These are phyloP conservation scores for Pilaira anomala DNA, from an alignment of 192 early-diverging fungal genomes.

Conservation along the genomic window DNA sequence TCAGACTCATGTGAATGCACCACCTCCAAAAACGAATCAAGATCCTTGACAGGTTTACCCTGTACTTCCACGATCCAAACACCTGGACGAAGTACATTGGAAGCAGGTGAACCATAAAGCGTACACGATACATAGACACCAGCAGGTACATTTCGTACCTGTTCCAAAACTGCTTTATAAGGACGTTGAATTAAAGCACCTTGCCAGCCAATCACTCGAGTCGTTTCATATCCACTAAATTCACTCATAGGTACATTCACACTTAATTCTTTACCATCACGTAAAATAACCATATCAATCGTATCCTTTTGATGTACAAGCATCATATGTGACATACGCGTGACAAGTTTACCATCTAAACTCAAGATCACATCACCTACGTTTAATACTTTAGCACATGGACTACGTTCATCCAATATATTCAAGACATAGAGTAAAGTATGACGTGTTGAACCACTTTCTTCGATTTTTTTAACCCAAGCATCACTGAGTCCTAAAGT, in stretches of 20 bases:
- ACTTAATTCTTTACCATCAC: conserved; percentile 65
- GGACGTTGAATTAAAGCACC: conserved; percentile 77
- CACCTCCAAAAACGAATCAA: conserved; percentile 63
- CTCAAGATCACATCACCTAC: conserved; percentile 69
- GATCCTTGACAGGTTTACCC: conserved; percentile 49
- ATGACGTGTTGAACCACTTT: conserved; percentile 45
- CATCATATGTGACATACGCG: conserved; percentile 57
- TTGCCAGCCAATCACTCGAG: conserved; percentile 77
- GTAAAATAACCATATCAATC: conserved; percentile 52
- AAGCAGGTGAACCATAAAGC: conserved; percentile 62
- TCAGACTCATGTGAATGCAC: conserved; percentile 49
- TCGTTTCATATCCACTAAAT: conserved; percentile 53
- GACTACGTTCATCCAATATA: conserved; percentile 54
- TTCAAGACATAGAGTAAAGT: conserved; percentile 56
- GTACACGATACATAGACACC: conserved; percentile 64
- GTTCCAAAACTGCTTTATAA: conserved; percentile 66
- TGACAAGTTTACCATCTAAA: conserved; percentile 62
- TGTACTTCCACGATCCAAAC: conserved; percentile 79
- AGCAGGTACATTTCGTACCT: conserved; percentile 59
- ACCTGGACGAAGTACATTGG: conserved; percentile 55
- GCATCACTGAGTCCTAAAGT: conserved; percentile 55
- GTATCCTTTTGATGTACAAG: conserved; percentile 43
- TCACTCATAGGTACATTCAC: conserved; percentile 65
- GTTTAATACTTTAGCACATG: conserved; percentile 51
- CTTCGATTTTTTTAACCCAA: conserved; percentile 58